These are phyloP conservation scores for Tuber magnatum DNA, from an alignment of 495 filamentous ascomycete species.

Conservation along the genomic window DNA sequence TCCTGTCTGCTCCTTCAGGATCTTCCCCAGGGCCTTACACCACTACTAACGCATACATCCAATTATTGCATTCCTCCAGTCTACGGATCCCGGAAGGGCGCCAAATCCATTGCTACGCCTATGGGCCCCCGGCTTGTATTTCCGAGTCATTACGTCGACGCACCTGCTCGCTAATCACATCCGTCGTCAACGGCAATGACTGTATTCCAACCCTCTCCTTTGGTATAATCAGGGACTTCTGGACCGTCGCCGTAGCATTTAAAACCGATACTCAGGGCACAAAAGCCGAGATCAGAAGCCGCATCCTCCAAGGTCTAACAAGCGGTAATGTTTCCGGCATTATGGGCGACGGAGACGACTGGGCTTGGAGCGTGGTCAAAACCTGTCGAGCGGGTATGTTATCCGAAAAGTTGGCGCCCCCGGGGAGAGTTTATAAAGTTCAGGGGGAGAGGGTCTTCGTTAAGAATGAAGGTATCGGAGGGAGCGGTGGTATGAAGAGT, in stretches of 20 bases:
- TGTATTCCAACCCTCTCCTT: conserved; percentile 67
- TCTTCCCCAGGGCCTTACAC: conserved; percentile 52
- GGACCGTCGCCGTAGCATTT: conserved; percentile 62
- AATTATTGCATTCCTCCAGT: conserved; percentile 45
- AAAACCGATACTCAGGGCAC: conserved; percentile 61
- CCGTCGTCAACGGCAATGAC: conserved; percentile 64
- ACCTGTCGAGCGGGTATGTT: conserved; percentile 61
- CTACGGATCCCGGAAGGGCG: conserved; percentile 57
- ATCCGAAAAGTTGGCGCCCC: conserved; percentile 62
- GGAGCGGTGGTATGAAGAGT: conserved; percentile 40
- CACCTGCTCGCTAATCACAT: conserved; percentile 69
- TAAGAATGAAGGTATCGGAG: conserved; percentile 21
- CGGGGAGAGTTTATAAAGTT: conserved; percentile 68
- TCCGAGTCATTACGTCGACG: conserved; percentile 63
- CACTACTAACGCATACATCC: conserved; percentile 43
- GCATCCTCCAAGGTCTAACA: conserved; percentile 45
- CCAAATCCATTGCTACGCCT: conserved; percentile 71
- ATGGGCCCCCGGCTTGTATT: conserved; percentile 66
- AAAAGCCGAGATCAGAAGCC: conserved; percentile 57
- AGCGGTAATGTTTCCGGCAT: conserved; percentile 46
- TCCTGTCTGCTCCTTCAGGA: conserved; percentile 58
- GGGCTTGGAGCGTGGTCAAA: conserved; percentile 64
- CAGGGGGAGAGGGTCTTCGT: conserved; percentile 57
- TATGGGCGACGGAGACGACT: conserved; percentile 55
- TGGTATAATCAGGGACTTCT: conserved; percentile 68